Conservation (phyloP, 345 rosid species). For the Rhizophora apiculata region DNA sequence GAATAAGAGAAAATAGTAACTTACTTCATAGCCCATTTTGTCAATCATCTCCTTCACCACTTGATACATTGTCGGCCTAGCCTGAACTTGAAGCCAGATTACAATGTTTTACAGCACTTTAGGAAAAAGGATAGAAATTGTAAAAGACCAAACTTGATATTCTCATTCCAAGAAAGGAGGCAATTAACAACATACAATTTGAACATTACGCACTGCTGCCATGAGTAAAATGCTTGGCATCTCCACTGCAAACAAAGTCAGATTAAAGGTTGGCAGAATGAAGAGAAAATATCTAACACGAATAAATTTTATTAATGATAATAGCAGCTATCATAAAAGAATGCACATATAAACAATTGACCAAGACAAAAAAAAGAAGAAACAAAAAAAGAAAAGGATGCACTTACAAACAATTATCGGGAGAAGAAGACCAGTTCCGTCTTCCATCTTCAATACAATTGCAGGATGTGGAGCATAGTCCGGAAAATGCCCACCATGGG, state of each 20-base stretch:
- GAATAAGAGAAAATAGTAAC: slow-evolving; percentile 14
- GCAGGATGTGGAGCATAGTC: slow-evolving; percentile 94
- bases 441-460: slow-evolving; percentile 96
- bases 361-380: too few relatives aligned
- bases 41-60: slow-evolving; percentile 90
- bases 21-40: slow-evolving; percentile 83
- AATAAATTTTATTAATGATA: not conserved
- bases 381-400: slow-evolving; percentile 6
- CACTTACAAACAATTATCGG: slow-evolving; percentile 91
- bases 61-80: slow-evolving; percentile 90
- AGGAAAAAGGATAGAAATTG: slow-evolving; percentile 5
- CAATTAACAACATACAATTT: slow-evolving; percentile 50
- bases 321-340: slow-evolving; percentile 3
- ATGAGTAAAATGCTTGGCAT: slow-evolving; percentile 91
- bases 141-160: slow-evolving; percentile 7
- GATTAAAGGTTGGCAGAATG: not conserved
- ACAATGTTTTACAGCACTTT: slow-evolving; percentile 4
- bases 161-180: slow-evolving; percentile 5
- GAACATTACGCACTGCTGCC: slow-evolving; percentile 91
- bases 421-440: slow-evolving; percentile 93
- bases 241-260: slow-evolving; percentile 69
- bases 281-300: not conserved
- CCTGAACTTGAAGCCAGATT: slow-evolving; percentile 53
- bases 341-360: slow-evolving; percentile 67
- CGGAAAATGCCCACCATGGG: slow-evolving; percentile 80